These are phyloP conservation scores for Apiotrichum sp. DNA, from an alignment of 1,284 basidiomycete species.

Conservation along the genomic window DNA sequence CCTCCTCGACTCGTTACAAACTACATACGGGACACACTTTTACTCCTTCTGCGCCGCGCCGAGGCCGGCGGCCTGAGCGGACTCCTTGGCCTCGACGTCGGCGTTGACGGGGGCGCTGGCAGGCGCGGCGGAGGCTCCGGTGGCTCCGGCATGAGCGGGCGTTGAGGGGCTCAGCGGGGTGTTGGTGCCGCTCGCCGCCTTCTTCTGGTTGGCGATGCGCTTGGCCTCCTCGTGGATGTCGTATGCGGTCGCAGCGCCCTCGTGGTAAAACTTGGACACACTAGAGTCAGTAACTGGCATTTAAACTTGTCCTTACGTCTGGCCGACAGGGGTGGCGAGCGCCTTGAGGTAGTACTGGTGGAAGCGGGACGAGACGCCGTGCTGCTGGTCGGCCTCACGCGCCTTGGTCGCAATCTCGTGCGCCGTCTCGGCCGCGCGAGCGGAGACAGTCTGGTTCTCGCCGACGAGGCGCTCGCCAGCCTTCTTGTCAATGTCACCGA, in stretches of 20 bases:
- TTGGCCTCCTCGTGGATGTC: slow-evolving; percentile 54
- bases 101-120: slow-evolving; percentile 13
- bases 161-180: background rate
- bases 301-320: slow-evolving; percentile 48
- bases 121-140: slow-evolving; percentile 14
- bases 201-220: slow-evolving; percentile 48
- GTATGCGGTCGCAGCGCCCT: slow-evolving; percentile 62
- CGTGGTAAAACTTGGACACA: slow-evolving; percentile 55
- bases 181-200: slow-evolving; percentile 14
- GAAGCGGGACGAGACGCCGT: slow-evolving; percentile 64
- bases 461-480: slow-evolving; percentile 57
- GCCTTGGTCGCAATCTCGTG: slow-evolving; percentile 60
- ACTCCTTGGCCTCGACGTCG: slow-evolving; percentile 13
- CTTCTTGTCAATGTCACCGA: slow-evolving; percentile 62
- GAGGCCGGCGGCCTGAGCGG: slow-evolving; percentile 2
- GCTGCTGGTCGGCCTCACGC: slow-evolving; percentile 70
- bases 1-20: no score
- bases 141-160: no score
- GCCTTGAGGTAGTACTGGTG: slow-evolving; percentile 72
- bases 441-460: slow-evolving; percentile 58
- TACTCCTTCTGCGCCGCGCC: background rate
- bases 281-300: slow-evolving; percentile 17
- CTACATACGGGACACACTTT: no score
- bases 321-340: slow-evolving; percentile 66
- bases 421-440: slow-evolving; percentile 56